These are phyloP conservation scores for Schizosaccharomyces octosporus DNA, from an alignment of 805 yeast genomes.

Conservation along the genomic window DNA sequence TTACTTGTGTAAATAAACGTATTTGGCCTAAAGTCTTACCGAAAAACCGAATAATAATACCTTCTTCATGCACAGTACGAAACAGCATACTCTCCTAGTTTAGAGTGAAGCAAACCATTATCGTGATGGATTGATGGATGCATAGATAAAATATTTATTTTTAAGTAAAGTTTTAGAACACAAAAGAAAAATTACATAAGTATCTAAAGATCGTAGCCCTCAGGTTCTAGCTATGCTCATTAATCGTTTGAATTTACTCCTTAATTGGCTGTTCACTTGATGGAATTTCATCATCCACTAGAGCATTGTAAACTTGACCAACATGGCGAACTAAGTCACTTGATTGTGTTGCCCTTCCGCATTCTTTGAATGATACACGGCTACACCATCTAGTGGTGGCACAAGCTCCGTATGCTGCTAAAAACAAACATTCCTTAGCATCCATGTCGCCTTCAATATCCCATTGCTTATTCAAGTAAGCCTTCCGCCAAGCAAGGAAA, in stretches of 20 bases:
- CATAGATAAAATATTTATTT: too few relatives aligned
- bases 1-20: too few relatives aligned
- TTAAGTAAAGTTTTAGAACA: too few relatives aligned
- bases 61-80: too few relatives aligned
- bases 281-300: background rate
- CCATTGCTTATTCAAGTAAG: slow-evolving; percentile 39
- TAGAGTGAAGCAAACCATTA: too few relatives aligned
- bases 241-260: background rate
- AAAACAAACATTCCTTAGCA: slow-evolving; percentile 13
- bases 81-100: too few relatives aligned
- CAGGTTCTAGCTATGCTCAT: background rate
- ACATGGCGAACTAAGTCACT: slow-evolving; percentile 51
- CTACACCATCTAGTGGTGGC: slow-evolving; percentile 42
- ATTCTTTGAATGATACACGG: slow-evolving; percentile 32
- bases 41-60: too few relatives aligned
- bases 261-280: background rate
- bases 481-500: slow-evolving; percentile 52
- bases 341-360: slow-evolving; percentile 66
- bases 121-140: too few relatives aligned
- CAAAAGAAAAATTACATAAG: background rate
- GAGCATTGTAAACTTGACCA: slow-evolving; percentile 33
- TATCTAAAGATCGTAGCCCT: background rate
- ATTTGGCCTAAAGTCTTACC: too few relatives aligned
- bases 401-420: slow-evolving; percentile 43
- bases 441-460: slow-evolving; percentile 15